Evolutionary conservation across 805 yeast species (phyloP).

Genomic region (Zygosaccharomyces siamensis): DNA sequence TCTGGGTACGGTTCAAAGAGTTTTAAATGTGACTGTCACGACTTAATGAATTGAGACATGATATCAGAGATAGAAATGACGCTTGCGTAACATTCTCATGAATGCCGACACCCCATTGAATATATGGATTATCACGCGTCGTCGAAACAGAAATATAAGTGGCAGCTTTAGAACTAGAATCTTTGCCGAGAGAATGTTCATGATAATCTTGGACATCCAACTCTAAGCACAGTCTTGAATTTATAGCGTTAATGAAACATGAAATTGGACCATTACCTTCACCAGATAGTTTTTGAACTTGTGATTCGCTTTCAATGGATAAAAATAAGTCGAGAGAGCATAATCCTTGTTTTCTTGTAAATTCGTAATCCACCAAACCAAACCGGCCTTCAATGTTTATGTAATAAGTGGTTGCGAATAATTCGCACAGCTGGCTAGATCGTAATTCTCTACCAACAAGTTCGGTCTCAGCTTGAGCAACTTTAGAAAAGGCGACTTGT

Average conservation of each 20-base stretch:
- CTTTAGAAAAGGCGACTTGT: slow-evolving; percentile 62
- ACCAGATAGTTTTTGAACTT: slow-evolving; percentile 42
- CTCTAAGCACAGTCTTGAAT: slow-evolving; percentile 45
- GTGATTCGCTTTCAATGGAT: slow-evolving; percentile 37
- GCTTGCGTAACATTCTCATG: slow-evolving; percentile 88
- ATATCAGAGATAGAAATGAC: slow-evolving; percentile 62
- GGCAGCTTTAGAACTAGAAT: slow-evolving; percentile 68
- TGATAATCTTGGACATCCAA: slow-evolving; percentile 62
- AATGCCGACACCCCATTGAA: slow-evolving; percentile 87
- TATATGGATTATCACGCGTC: slow-evolving; percentile 38
- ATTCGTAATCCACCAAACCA: slow-evolving; percentile 41
- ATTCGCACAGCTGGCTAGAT: slow-evolving; percentile 54
- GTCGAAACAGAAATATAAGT: slow-evolving; percentile 60
- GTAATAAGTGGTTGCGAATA: slow-evolving; percentile 55
- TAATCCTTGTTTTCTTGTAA: slow-evolving; percentile 34
- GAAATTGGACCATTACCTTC: slow-evolving; percentile 78
- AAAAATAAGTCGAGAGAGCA: slow-evolving; percentile 42
- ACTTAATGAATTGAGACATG: slow-evolving; percentile 49
- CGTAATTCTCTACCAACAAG: slow-evolving; percentile 62
- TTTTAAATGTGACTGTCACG: not conserved
- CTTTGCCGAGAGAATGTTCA: slow-evolving; percentile 71
- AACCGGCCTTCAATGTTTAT: slow-evolving; percentile 36
- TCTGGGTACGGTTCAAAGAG: no score
- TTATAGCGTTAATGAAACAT: slow-evolving; percentile 60
- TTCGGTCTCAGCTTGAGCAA: slow-evolving; percentile 64